Conservation (phyloP, 179 eudicot species). For the Monotropa hypopitys region DNA sequence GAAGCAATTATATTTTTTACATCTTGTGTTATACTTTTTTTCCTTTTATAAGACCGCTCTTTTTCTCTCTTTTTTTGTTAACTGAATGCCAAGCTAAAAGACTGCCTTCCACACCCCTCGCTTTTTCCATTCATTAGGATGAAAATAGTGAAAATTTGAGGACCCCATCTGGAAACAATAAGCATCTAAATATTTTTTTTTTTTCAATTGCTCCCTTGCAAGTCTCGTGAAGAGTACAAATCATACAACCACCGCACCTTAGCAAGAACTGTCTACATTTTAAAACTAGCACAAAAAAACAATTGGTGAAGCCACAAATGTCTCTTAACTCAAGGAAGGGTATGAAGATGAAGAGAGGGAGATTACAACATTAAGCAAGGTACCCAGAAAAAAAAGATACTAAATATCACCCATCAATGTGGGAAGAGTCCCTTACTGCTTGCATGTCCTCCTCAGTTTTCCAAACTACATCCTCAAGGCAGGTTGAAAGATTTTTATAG, state of each 20-base stretch:
- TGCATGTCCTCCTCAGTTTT: conserved; percentile 90
- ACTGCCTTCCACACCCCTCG: no score
- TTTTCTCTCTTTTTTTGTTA: no score
- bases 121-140: no score
- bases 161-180: not conserved
- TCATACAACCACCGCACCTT: not conserved
- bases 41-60: no score
- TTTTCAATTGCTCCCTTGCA: not conserved
- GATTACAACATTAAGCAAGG: not conserved
- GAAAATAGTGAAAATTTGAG: not conserved
- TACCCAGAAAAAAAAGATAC: not conserved
- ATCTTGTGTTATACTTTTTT: no score
- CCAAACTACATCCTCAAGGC: conserved; percentile 88
- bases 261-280: not conserved
- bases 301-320: not conserved
- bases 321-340: not conserved
- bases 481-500: conserved; percentile 68
- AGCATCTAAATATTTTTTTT: not conserved
- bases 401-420: no score
- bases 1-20: no score
- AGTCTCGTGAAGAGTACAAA: not conserved
- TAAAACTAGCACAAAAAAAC: not conserved
- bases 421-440: conserved; percentile 5
- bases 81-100: no score
- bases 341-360: not conserved